Evolutionary conservation across 352 stramenopile genomes (phyloP), one percentile per base, ranked within the genome.

Genomic region (Pythium brachiatum): DNA sequence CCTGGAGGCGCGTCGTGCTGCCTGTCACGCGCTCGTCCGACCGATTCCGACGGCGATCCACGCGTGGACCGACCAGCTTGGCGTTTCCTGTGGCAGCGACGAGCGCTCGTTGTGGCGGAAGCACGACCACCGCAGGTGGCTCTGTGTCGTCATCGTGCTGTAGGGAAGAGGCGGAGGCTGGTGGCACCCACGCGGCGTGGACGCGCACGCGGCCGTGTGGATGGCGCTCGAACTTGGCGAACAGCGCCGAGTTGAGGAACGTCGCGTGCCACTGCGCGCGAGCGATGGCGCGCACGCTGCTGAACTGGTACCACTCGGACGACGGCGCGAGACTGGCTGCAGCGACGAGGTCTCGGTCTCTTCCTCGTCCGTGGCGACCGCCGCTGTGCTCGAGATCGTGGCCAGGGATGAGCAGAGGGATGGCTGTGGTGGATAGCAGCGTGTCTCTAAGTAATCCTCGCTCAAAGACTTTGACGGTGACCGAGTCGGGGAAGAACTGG

Each of bases 301-400:
- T 88, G 58, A 93, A 93, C 50, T 92, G 80, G 55, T 93, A 93
- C 82, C 82, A 88, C 60, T 92, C 84, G 51, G 68, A 25, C 32
- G 73, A 83, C 1, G 79, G 62, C 18, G 75, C 72, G 12, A 90
- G 61, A 41, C 81, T 87, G 6, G 76, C 74, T 38, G 62, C 68
- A 1, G 74, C 65, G 5, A 88, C 54, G 15, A 44, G 62, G 13
- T 57, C 12, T 57, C 52, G 7, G 26, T 41, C 27, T 21, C 41
- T 8, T 48, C 41, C 16, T 23, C n/a, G 15, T 46, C 41, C 20
- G 25, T 4, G n/a, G 13, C 39, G 38, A 27, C 23, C 53, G 9
- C 20, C 53, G 9, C 20, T 43, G 7, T 15, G 41, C 12, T 27
- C 44, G 55, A 62, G 36, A 46, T 68, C 64, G 20, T 77, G 63